Conservation (phyloP, 1,139 yeast species). For the Candida albicans region DNA sequence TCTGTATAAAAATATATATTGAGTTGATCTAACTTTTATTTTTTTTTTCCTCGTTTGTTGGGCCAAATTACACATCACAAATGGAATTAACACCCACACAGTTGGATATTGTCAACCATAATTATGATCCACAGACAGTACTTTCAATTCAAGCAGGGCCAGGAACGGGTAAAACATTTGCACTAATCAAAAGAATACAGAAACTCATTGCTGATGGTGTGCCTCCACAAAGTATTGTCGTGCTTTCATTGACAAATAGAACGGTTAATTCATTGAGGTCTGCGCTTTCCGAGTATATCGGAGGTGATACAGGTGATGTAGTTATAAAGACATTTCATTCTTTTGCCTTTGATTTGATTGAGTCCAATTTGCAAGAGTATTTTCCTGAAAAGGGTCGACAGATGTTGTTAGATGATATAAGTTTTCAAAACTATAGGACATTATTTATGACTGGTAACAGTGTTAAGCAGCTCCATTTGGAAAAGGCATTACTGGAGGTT, state of each 20-base stretch:
- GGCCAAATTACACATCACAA: constrained; percentile 2
- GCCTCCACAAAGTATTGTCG: constrained; percentile 55
- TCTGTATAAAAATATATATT: neutral
- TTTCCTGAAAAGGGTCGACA: constrained; percentile 26
- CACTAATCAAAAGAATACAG: constrained; percentile 56
- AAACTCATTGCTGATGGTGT: constrained; percentile 42
- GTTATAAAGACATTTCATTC: constrained; percentile 64
- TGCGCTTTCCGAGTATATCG: constrained; percentile 36
- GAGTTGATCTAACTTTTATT: neutral
- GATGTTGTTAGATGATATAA: constrained; percentile 50
- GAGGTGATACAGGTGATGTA: constrained; percentile 33
- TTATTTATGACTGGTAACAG: constrained; percentile 18
- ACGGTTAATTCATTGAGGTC: constrained; percentile 56
- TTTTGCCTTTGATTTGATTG: constrained; percentile 51
- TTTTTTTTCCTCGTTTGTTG: constrained; percentile 2
- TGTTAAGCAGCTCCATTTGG: constrained; percentile 30
- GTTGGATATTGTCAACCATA: constrained; percentile 8
- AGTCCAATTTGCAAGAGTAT: constrained; percentile 31
- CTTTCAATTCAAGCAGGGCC: constrained; percentile 67
- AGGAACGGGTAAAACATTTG: constrained; percentile 74
- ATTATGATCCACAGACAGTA: constrained; percentile 22
- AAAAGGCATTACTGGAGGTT: constrained; percentile 31
- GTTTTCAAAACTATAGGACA: constrained; percentile 46
- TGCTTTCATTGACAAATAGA: constrained; percentile 69
- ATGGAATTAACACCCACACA: constrained; percentile 10